Evolutionary conservation across 768 basidiomycete genomes (phyloP).

Genomic region (Gelatoporia subvermispora): DNA sequence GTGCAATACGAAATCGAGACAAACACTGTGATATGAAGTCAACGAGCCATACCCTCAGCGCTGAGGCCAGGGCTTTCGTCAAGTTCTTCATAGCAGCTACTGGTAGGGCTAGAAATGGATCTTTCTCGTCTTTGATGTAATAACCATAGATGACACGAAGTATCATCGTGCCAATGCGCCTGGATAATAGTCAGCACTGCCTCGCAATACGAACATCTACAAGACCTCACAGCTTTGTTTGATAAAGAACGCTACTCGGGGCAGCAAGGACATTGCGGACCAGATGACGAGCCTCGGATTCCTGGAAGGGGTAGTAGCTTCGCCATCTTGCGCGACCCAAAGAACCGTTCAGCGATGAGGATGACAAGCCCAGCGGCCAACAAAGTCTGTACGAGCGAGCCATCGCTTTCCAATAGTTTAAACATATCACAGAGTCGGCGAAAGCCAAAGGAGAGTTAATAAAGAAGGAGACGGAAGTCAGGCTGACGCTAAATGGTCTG

Average conservation of each 20-base stretch:
- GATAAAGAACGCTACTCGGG: no score
- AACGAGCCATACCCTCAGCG: neutral
- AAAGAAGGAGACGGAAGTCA: no score
- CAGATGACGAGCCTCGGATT: neutral
- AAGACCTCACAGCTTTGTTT: no score
- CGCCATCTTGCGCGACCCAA: no score
- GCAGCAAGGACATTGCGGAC: neutral
- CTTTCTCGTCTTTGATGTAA: neutral
- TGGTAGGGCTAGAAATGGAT: neutral
- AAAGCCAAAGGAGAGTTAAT: no score
- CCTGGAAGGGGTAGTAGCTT: neutral
- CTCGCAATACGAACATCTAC: neutral
- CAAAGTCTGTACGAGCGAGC: no score
- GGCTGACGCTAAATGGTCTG: no score
- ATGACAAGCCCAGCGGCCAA: no score
- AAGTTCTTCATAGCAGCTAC: neutral
- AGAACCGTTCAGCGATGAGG: no score
- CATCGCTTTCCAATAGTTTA: no score
- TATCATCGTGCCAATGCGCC: conserved; percentile 1
- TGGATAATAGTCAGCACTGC: neutral
- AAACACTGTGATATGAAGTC: neutral
- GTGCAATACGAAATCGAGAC: neutral
- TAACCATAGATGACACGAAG: conserved; percentile 2
- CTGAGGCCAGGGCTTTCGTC: neutral
- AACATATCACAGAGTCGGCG: no score